A percentile compares a stretch with the other conserved stretches of the same genome.
Evolutionary conservation across 352 stramenopile species (phyloP).

Genomic region (Phytophthora macrochlamydospora): DNA sequence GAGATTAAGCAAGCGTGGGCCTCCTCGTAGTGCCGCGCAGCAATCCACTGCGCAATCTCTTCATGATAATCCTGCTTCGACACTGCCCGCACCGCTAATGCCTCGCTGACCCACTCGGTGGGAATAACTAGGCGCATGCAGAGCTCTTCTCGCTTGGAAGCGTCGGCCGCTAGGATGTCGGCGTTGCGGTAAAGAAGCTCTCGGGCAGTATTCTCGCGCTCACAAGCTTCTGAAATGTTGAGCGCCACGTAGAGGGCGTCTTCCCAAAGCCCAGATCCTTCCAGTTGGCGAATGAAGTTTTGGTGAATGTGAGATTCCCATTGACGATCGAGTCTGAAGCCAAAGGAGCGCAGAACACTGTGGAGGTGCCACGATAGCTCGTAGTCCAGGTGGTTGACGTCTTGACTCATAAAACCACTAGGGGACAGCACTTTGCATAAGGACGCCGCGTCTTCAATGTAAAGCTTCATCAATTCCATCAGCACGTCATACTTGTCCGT

Average conservation of each 20-base stretch:
- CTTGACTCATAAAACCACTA: conserved; percentile 50
- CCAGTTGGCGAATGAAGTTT: conserved; percentile 83
- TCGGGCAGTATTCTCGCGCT: conserved; percentile 65
- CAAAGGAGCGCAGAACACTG: conserved; percentile 70
- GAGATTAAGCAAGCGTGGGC: conserved; percentile 66
- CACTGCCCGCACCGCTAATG: conserved; percentile 60
- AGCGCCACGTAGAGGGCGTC: conserved; percentile 82
- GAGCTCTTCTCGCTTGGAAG: conserved; percentile 51
- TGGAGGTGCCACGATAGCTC: conserved; percentile 83
- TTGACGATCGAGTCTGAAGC: conserved; percentile 74
- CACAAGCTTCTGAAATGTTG: conserved; percentile 62
- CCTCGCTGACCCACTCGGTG: conserved; percentile 72
- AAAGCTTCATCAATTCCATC: conserved; percentile 75
- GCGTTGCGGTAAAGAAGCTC: conserved; percentile 71
- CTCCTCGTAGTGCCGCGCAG: conserved; percentile 58
- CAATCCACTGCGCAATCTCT: conserved; percentile 81
- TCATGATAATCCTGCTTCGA: conserved; percentile 55
- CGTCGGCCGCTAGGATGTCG: conserved; percentile 48
- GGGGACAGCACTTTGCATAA: conserved; percentile 64
- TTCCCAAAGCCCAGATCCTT: conserved; percentile 66
- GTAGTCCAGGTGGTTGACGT: conserved; percentile 61
- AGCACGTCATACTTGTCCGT: conserved; percentile 62
- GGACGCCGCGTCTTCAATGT: conserved; percentile 57
- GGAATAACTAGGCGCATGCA: conserved; percentile 55
- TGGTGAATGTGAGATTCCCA: conserved; percentile 83